These are phyloP conservation scores for Verruconis gallopava DNA, from an alignment of 2,329 filamentous ascomycete genomes.

Conservation along the genomic window DNA sequence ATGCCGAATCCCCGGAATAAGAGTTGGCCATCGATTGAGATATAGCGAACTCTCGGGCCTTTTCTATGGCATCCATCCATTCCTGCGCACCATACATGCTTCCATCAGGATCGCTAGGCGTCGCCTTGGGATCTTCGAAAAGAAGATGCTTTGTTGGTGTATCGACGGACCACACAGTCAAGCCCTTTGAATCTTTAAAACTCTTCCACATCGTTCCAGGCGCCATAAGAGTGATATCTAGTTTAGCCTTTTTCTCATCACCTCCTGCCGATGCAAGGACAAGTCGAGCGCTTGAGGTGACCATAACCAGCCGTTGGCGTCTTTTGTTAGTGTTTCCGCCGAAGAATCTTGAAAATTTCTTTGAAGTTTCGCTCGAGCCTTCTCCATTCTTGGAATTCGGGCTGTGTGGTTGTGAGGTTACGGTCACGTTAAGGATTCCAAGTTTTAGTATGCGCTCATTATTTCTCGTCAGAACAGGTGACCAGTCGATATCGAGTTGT, in stretches of 20 bases:
- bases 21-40: constrained; percentile 56
- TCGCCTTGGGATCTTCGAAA: constrained; percentile 83
- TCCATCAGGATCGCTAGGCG: constrained; percentile 47
- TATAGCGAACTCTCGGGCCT: constrained; percentile 71
- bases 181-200: constrained; percentile 73
- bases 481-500: constrained; percentile 97
- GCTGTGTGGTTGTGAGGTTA: constrained; percentile 63
- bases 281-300: constrained; percentile 82
- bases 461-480: constrained; percentile 75
- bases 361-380: constrained; percentile 42
- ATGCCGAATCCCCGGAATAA: constrained; percentile 43
- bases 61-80: constrained; percentile 82
- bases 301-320: constrained; percentile 81
- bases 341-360: constrained; percentile 89
- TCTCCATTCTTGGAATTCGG: constrained; percentile 51
- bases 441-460: constrained; percentile 93
- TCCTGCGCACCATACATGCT: constrained; percentile 65
- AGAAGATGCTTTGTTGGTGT: constrained; percentile 70
- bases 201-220: constrained; percentile 67
- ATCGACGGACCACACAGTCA: constrained; percentile 81
- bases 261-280: constrained; percentile 83
- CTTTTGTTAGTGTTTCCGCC: constrained; percentile 85
- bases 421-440: constrained; percentile 76
- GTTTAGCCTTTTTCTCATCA: constrained; percentile 89
- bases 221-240: constrained; percentile 73